Evolutionary conservation across 306 rosid species (phyloP), one percentile per base, ranked within the genome.

Genomic region (Dalbergia cultrata): DNA sequence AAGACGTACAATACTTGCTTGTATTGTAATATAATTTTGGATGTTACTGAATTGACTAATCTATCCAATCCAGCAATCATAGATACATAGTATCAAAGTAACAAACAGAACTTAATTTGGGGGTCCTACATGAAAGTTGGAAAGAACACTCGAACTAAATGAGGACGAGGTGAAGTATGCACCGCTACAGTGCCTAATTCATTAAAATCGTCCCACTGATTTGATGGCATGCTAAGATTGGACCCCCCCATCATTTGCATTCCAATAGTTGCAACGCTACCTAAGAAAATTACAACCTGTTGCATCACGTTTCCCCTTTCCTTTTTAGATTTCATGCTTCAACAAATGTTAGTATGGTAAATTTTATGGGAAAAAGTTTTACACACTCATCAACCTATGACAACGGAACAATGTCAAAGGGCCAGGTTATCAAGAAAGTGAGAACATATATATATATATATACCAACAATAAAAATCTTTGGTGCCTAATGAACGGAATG

Each of bases 291-390:
- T 76, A 76, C 74, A 56, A 75, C 56, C 58, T 76, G 79, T 63
- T 34, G 59, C 79, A 68, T 56, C 87, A 52, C 45, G 54, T 58
- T 78, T 77, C 64, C n/a, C 31, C 66, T 72, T 63, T 75, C 50
- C 70, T 10, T 75, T 79, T 79, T 61, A 57, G 65, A 70, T 80
- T 80, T 70, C 85, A 70, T 76, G 75, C 76, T 75, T 70, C 79
- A 63, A 61, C 26, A 53, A 74, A 53, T 70, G 4, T 26, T 2
- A 26, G 74, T 68, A 65, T 43, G 11, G 47, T 43, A 9, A 7
- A 9, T 43, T 10, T 81, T 56, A 53, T 33, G 50, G 75, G 64
- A 60, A 18, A 22, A 54, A 52, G 76, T 53, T 39, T 10, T 45
- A 41, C 3, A 21, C 53, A 14, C 76, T 17, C 26, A 8, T 59